Evolutionary conservation across 2,329 filamentous ascomycete genomes (phyloP).

Genomic region (Moelleriella libera): DNA sequence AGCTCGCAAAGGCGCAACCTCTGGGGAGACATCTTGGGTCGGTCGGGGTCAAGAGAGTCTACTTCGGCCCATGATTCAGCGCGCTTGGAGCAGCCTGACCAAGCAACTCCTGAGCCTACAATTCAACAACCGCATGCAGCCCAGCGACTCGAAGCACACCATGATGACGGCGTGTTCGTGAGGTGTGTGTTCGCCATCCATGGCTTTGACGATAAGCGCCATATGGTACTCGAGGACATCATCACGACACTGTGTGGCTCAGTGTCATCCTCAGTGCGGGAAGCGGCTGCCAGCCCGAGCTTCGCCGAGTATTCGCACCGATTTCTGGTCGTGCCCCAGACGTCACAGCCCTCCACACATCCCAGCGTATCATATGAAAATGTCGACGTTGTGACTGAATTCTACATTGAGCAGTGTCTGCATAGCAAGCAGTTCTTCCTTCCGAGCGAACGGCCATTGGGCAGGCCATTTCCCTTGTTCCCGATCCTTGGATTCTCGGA

Average conservation of each 20-base stretch:
- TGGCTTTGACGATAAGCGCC: conserved; percentile 41
- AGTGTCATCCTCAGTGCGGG: conserved; percentile 26
- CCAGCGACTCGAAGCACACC: not conserved
- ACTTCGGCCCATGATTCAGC: conserved; percentile 14
- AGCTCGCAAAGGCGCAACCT: conserved; percentile 66
- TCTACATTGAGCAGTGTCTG: conserved; percentile 85
- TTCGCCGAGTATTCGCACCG: conserved; percentile 19
- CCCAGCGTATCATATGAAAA: conserved; percentile 21
- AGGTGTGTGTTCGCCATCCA: conserved; percentile 44
- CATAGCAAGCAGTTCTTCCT: conserved; percentile 59
- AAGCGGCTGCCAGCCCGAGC: conserved; percentile 17
- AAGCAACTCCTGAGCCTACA: conserved; percentile 4
- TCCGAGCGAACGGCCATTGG: conserved; percentile 57
- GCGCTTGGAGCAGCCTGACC: not conserved
- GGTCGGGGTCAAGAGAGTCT: conserved; percentile 19
- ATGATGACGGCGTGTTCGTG: conserved; percentile 31
- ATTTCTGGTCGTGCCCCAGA: conserved; percentile 42
- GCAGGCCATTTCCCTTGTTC: conserved; percentile 59
- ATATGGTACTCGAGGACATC: conserved; percentile 31
- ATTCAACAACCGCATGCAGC: conserved; percentile 2
- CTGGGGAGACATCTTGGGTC: conserved; percentile 78
- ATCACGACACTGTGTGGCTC: conserved; percentile 33
- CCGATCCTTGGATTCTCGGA: conserved; percentile 54
- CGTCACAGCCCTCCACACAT: conserved; percentile 29
- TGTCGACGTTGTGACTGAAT: conserved; percentile 59